A percentile compares a stretch with the other conserved stretches of the same genome.
Evolutionary conservation across 2,329 filamentous ascomycete genomes (phyloP).

Genomic region (Chrysosporium keratinophilum): DNA sequence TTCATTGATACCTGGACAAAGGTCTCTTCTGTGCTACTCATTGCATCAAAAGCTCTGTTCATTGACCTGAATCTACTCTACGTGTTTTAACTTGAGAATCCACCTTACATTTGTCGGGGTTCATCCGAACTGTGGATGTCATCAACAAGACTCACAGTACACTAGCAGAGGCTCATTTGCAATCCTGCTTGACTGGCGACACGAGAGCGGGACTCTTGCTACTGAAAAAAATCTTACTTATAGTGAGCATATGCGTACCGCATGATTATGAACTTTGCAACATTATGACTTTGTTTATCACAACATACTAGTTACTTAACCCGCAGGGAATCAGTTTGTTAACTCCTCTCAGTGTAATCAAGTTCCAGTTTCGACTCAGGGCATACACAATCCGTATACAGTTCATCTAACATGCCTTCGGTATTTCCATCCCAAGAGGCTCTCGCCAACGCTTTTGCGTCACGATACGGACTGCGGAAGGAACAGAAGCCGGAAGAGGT

Average conservation of each 20-base stretch:
- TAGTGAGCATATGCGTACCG: constrained; percentile 8
- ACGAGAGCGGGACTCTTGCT: not conserved
- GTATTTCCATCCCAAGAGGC: constrained; percentile 47
- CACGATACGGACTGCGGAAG: constrained; percentile 31
- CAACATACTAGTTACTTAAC: not conserved
- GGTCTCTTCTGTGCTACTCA: not conserved
- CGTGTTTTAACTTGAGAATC: not conserved
- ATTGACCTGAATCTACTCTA: not conserved
- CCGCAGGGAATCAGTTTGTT: not conserved
- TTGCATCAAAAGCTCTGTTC: not conserved
- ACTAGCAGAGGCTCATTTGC: not conserved
- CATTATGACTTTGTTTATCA: not conserved
- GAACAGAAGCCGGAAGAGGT: constrained; percentile 24
- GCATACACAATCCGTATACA: not conserved
- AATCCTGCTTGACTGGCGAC: not conserved
- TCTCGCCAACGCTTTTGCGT: constrained; percentile 47
- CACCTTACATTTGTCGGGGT: not conserved
- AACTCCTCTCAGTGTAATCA: not conserved
- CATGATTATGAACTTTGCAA: not conserved
- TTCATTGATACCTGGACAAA: not conserved
- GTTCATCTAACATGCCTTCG: no score
- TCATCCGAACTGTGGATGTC: not conserved
- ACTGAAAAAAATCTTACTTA: not conserved
- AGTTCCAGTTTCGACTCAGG: not conserved
- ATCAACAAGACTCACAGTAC: not conserved